These are phyloP conservation scores for Hylodesmum podocarpum DNA, from an alignment of 306 rosid genomes.

Conservation along the genomic window DNA sequence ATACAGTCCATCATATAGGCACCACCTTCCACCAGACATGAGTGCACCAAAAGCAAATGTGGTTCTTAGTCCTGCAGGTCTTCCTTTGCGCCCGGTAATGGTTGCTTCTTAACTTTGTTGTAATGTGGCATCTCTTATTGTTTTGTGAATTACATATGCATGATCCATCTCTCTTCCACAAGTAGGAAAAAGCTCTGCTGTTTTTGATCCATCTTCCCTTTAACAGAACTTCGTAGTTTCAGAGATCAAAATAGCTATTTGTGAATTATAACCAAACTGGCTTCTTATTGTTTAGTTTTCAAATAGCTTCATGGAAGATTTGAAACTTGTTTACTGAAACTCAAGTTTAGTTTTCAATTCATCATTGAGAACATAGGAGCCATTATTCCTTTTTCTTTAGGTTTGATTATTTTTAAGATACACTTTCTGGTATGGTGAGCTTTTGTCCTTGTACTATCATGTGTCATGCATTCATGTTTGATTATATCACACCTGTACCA, in stretches of 20 bases:
- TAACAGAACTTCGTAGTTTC: not conserved
- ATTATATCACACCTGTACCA: conserved; percentile 5
- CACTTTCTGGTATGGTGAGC: not conserved
- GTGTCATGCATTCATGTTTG: not conserved
- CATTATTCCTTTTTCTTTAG: not conserved
- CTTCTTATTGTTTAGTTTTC: conserved; percentile 3
- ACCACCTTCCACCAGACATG: conserved; percentile 77
- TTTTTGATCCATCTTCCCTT: not conserved
- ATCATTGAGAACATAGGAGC: conserved; percentile 6
- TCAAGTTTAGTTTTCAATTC: not conserved
- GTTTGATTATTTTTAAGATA: conserved; percentile 10
- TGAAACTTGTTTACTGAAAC: conserved; percentile 17
- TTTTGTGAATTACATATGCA: conserved; percentile 20
- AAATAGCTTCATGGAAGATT: conserved; percentile 10
- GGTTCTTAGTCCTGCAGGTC: conserved; percentile 67
- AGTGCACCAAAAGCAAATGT: conserved; percentile 53
- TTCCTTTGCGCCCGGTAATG: conserved; percentile 93
- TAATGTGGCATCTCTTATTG: conserved; percentile 23
- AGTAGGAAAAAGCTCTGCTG: not conserved
- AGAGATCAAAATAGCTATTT: conserved; percentile 10
- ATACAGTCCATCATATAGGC: conserved; percentile 82
- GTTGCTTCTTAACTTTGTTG: conserved; percentile 33
- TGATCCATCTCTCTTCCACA: not conserved
- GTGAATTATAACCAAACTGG: not conserved
- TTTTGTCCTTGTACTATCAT: conserved; percentile 7